These are phyloP conservation scores for Phytophthora syringae DNA, from an alignment of 352 stramenopile species.

Conservation along the genomic window DNA sequence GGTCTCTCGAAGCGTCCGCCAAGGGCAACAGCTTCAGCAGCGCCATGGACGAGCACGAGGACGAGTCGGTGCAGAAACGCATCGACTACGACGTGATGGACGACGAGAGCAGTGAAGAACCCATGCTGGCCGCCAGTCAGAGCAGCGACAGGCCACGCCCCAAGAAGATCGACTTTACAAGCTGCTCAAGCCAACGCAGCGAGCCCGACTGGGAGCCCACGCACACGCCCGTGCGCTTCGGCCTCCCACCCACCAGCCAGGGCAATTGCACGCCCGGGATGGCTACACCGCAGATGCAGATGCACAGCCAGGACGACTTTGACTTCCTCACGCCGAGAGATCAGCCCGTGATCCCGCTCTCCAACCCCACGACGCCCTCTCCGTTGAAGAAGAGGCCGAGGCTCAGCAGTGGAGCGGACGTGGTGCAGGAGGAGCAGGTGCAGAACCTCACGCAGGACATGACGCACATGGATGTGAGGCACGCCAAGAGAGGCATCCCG, in stretches of 20 bases:
- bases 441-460: slow-evolving; percentile 79
- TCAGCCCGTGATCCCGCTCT: slow-evolving; percentile 83
- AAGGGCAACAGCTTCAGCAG: slow-evolving; percentile 28
- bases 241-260: slow-evolving; percentile 42
- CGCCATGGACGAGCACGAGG: slow-evolving; percentile 32
- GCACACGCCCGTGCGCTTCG: slow-evolving; percentile 36
- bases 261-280: slow-evolving; percentile 32
- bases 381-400: slow-evolving; percentile 82
- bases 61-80: slow-evolving; percentile 65
- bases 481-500: slow-evolving; percentile 35
- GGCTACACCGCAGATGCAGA: slow-evolving; percentile 55
- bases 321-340: slow-evolving; percentile 87
- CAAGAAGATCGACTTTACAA: slow-evolving; percentile 82
- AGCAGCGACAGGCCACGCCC: slow-evolving; percentile 61
- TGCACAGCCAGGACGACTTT: slow-evolving; percentile 85
- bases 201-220: slow-evolving; percentile 72
- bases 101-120: slow-evolving; percentile 62
- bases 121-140: slow-evolving; percentile 39
- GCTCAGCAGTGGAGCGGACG: slow-evolving; percentile 38
- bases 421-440: slow-evolving; percentile 67
- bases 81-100: slow-evolving; percentile 78
- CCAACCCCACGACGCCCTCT: slow-evolving; percentile 81
- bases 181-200: slow-evolving; percentile 69
- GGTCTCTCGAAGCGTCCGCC: slow-evolving; percentile 40
- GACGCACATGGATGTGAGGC: slow-evolving; percentile 75